Evolutionary conservation across 176 grass and related monocot species (phyloP).

Genomic region (Tillandsia fasciculata): DNA sequence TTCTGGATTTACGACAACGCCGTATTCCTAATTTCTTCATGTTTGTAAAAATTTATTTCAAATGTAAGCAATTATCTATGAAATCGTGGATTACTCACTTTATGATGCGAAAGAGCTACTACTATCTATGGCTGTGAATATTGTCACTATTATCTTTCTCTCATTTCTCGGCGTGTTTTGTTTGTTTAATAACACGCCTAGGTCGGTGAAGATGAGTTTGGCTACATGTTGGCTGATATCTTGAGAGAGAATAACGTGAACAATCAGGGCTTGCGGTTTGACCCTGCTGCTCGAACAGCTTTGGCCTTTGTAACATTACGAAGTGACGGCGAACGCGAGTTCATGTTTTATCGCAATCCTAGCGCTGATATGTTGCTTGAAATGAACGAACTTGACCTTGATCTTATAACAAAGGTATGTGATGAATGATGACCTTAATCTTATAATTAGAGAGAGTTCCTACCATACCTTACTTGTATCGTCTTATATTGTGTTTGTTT

Average conservation of each 20-base stretch:
- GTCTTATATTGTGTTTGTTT: background rate
- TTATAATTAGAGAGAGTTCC: background rate
- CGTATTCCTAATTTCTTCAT: no score
- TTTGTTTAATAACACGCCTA: slow-evolving; percentile 20
- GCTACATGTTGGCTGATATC: slow-evolving; percentile 84
- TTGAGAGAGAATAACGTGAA: slow-evolving; percentile 93
- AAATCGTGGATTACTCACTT: no score
- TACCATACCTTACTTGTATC: background rate
- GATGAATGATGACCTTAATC: background rate
- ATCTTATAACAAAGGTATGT: slow-evolving; percentile 78
- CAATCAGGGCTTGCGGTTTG: slow-evolving; percentile 73
- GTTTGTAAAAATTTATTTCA: no score
- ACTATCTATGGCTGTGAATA: background rate
- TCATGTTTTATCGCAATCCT: slow-evolving; percentile 99
- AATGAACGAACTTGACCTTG: slow-evolving; percentile 81
- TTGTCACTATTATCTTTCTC: background rate
- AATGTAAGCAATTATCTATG: no score
- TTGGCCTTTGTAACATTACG: slow-evolving; percentile 90
- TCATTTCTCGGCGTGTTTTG: background rate
- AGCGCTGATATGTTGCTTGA: slow-evolving; percentile 99
- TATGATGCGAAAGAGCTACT: no score
- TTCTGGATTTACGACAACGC: no score
- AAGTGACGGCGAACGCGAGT: slow-evolving; percentile 88
- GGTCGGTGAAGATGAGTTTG: slow-evolving; percentile 99
- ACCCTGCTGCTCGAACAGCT: slow-evolving; percentile 84